Evolutionary conservation across 345 rosid species (phyloP), one percentile per base, ranked within the genome.

Genomic region (Salix arbutifolia): DNA sequence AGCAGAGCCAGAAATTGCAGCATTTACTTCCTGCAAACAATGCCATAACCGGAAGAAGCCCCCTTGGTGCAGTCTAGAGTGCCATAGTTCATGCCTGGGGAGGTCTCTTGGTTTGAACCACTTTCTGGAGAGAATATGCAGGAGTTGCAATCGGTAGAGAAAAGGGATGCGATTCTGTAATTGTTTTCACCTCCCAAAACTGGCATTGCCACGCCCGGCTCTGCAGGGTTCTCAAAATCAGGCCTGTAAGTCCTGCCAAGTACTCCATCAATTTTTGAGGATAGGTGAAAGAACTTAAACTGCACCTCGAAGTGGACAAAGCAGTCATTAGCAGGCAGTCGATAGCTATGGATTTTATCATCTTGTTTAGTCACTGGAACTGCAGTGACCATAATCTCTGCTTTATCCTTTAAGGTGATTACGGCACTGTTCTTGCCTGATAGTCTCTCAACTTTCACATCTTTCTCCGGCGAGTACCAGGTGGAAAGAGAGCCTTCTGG

Each of bases 301-400:
- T 91, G 92, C n/a, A 87, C 88, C 62, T 91, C 91, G 56, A 90
- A 80, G 85, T 91, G 94, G 40, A 88, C 90, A 69, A 93, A 89
- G 69, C 92, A 89, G 69, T 91, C 86, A 23, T 88, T 33, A 17
- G 84, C 76, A 28, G 93, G 92, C 26, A 91, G 78, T 62, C 86
- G 89, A 80, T 89, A 91, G 75, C 76, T 87, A 50, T 87, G 91
- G 65, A 88, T 66, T 23, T 81, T 87, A 65, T 93, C 89, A 60
- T 91, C 96, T 86, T 93, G 92, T 78, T 88, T 84, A 0, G 88
- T 91, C 9, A 93, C 91, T 6, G 94, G 94, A 64, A 91, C 89
- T 2, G 84, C 94, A 74, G 84, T 90, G 75, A 93, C 81, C 67
- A 83, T 83, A 53, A 91, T 87, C 83, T 89, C 93, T 0, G 83